Conservation (phyloP, 441 rosid genomes). For the Gossypium schwendimanii region DNA sequence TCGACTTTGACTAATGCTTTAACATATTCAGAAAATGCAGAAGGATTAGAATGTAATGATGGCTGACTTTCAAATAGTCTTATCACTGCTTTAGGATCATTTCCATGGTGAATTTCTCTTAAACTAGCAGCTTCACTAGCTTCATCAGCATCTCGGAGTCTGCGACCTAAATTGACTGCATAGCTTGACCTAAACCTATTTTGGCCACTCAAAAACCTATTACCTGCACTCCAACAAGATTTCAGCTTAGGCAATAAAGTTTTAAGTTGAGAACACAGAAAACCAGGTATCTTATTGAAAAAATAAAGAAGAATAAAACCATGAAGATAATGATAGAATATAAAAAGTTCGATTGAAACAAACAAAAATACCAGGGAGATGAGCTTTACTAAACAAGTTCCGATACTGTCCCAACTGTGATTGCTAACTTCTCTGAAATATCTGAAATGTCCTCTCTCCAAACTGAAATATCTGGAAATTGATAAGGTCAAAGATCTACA, state of each 20-base stretch:
- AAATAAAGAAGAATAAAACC: neutral
- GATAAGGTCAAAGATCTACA: no score
- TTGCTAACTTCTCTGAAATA: constrained; percentile 16
- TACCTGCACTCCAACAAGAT: constrained; percentile 25
- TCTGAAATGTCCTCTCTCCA: no score
- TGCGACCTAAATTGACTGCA: constrained; percentile 64
- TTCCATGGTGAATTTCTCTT: constrained; percentile 56
- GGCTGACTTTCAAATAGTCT: constrained; percentile 74
- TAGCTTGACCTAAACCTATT: constrained; percentile 65
- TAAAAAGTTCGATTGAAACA: neutral
- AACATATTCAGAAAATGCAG: constrained; percentile 75
- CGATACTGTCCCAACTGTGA: constrained; percentile 37
- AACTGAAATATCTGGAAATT: no score
- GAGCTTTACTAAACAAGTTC: constrained; percentile 36
- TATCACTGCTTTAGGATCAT: constrained; percentile 84
- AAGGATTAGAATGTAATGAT: constrained; percentile 57
- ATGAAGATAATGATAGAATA: neutral
- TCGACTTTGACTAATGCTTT: constrained; percentile 88
- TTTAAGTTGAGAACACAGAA: neutral
- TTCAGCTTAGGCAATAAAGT: neutral
- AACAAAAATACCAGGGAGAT: constrained; percentile 20
- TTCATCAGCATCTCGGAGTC: constrained; percentile 68
- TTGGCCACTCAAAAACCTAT: constrained; percentile 29
- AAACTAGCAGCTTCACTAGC: constrained; percentile 58
- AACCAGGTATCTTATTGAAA: neutral